phyloP scores from a whole-genome alignment of 441 rosid genomes.

The Croton laevigatus region DNA sequence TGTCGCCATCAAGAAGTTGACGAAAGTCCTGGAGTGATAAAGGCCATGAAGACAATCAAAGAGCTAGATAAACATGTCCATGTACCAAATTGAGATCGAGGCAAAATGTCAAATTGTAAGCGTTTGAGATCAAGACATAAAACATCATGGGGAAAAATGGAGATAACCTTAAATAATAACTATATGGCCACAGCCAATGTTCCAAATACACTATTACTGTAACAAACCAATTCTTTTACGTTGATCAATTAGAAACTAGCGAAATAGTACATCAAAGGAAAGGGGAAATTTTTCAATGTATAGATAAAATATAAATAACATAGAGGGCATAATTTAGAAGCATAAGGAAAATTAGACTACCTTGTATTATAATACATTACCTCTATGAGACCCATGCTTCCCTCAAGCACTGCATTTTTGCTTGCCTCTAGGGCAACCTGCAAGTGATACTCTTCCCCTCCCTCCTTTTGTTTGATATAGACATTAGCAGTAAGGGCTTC shows the following conservation, averaged over 20 bases:
- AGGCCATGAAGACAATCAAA: constrained; percentile 15
- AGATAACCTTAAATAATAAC: not conserved
- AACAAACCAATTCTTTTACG: not conserved
- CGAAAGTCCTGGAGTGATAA: constrained; percentile 59
- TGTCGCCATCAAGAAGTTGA: constrained; percentile 69
- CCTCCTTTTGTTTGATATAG: constrained; percentile 55
- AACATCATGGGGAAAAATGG: not conserved
- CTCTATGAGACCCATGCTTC: constrained; percentile 79
- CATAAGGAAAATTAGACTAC: not conserved
- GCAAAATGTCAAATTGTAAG: not conserved
- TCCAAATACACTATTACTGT: not conserved
- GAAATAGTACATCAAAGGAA: not conserved
- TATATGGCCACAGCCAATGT: not conserved
- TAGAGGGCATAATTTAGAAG: constrained; percentile 2
- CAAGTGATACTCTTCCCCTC: constrained; percentile 49
- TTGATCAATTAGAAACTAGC: not conserved
- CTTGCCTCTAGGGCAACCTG: constrained; percentile 70
- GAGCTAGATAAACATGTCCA: constrained; percentile 16
- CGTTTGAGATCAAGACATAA: not conserved
- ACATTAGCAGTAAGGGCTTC: constrained; percentile 55
- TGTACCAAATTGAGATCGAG: not conserved
- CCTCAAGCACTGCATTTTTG: constrained; percentile 76
- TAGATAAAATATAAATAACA: not conserved
- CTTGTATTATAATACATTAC: constrained; percentile 35
- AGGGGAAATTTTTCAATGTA: not conserved